These are phyloP conservation scores for Peronospora belbahrii DNA, from an alignment of 352 stramenopile species.

Conservation along the genomic window DNA sequence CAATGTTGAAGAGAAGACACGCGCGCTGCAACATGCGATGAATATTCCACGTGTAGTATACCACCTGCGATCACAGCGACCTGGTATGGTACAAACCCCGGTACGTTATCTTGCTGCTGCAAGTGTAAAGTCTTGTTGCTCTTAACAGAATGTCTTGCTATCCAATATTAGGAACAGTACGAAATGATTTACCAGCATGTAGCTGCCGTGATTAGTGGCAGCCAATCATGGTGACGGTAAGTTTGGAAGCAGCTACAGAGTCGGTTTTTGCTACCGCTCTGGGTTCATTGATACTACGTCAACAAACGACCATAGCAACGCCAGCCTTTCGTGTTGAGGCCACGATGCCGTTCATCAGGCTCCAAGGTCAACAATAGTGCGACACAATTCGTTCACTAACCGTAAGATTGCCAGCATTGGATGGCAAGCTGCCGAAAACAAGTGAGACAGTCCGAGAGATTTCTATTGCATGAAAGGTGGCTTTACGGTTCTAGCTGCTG, in stretches of 20 bases:
- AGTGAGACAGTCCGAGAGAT: not conserved
- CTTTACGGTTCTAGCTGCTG: no score
- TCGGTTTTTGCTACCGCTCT: conserved; percentile 24
- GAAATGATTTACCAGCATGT: conserved; percentile 83
- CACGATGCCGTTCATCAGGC: not conserved
- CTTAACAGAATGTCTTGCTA: not conserved
- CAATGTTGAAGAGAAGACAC: conserved; percentile 14
- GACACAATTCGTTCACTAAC: not conserved
- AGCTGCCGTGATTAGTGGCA: conserved; percentile 46
- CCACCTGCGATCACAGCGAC: conserved; percentile 55
- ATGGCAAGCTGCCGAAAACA: not conserved
- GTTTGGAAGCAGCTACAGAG: not conserved
- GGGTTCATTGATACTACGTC: conserved; percentile 15
- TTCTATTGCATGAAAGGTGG: no score
- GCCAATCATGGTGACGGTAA: conserved; percentile 45
- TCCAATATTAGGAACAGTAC: conserved; percentile 72
- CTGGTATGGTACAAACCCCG: conserved; percentile 78
- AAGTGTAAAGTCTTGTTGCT: not conserved
- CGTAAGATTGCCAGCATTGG: not conserved
- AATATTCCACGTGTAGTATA: conserved; percentile 55
- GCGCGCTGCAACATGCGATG: conserved; percentile 31
- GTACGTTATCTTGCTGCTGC: conserved; percentile 27
- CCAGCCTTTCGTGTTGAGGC: not conserved
- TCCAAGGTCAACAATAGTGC: not conserved
- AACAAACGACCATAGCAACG: not conserved